Conservation (phyloP, 257 asterid species). For the Handroanthus guayacan region DNA sequence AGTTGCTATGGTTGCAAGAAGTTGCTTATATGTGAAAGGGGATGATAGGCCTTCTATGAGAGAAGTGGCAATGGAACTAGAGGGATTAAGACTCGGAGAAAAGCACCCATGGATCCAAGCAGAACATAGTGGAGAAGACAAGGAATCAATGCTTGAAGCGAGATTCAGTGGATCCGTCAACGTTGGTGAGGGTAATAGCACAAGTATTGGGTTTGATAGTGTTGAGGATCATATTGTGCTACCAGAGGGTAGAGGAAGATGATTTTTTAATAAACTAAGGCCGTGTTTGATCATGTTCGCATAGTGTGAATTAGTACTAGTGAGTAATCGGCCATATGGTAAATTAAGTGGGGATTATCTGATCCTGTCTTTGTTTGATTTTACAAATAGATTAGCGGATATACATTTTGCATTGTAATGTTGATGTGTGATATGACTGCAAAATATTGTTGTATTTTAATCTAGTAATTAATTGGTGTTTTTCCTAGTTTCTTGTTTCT, state of each 20-base stretch:
- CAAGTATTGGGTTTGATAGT: conserved; percentile 33
- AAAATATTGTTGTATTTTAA: too few species aligned
- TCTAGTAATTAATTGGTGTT: too few species aligned
- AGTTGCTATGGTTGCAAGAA: conserved; percentile 32
- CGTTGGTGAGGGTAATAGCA: neutral
- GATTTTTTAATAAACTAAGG: neutral
- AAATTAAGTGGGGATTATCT: too few species aligned
- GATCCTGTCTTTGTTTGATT: too few species aligned
- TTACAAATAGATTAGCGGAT: too few species aligned
- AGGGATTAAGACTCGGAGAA: conserved; percentile 19
- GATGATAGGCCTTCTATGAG: conserved; percentile 35
- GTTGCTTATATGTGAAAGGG: conserved; percentile 29
- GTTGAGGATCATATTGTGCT: conserved; percentile 5
- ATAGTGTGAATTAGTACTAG: too few species aligned
- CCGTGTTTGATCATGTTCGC: too few species aligned
- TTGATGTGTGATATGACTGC: too few species aligned
- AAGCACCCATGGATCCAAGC: conserved; percentile 22
- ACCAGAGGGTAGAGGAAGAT: conserved; percentile 22
- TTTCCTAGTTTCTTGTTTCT: too few species aligned
- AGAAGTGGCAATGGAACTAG: conserved; percentile 35
- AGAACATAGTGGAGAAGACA: conserved; percentile 4
- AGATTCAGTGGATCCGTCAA: neutral
- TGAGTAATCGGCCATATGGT: too few species aligned
- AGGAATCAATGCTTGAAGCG: conserved; percentile 22
- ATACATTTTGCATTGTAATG: too few species aligned